These are phyloP conservation scores for Aspergillus egyptiacus DNA, from an alignment of 495 filamentous ascomycete species.

Conservation along the genomic window DNA sequence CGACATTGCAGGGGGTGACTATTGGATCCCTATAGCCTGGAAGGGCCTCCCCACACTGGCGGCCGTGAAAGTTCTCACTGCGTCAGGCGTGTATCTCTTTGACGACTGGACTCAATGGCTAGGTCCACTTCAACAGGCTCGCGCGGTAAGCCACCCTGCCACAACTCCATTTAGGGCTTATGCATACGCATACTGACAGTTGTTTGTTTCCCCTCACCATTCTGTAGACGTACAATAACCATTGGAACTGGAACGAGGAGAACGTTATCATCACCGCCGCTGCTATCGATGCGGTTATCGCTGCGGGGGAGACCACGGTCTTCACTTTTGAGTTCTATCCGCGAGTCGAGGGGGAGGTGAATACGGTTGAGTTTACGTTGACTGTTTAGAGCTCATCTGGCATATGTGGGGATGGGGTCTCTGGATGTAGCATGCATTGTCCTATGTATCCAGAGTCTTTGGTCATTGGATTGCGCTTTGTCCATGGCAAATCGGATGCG, in stretches of 20 bases:
- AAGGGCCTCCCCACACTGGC: conserved; percentile 43
- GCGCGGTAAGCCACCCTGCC: conserved; percentile 35
- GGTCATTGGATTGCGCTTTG: too few species aligned
- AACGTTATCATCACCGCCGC: conserved; percentile 39
- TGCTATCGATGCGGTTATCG: conserved; percentile 41
- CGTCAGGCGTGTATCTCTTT: conserved; percentile 44
- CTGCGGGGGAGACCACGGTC: conserved; percentile 36
- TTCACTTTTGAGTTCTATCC: conserved; percentile 53
- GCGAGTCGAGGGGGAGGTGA: conserved; percentile 30
- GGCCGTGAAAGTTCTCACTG: conserved; percentile 48
- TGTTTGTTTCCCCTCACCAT: background rate
- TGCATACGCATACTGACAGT: background rate
- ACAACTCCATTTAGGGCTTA: too few species aligned
- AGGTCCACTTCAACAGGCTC: conserved; percentile 49
- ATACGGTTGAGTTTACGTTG: conserved; percentile 43
- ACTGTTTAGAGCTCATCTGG: conserved; percentile 33
- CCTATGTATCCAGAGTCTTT: too few species aligned
- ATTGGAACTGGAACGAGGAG: conserved; percentile 46
- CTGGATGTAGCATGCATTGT: too few species aligned
- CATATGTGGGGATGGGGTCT: background rate
- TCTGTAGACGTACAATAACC: conserved; percentile 39
- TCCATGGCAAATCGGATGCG: too few species aligned
- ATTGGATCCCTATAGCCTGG: conserved; percentile 48
- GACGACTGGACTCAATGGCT: conserved; percentile 55
- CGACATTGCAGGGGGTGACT: conserved; percentile 35